Evolutionary conservation across 148 eudicot species (phyloP).

Genomic region (Cornus florida): DNA sequence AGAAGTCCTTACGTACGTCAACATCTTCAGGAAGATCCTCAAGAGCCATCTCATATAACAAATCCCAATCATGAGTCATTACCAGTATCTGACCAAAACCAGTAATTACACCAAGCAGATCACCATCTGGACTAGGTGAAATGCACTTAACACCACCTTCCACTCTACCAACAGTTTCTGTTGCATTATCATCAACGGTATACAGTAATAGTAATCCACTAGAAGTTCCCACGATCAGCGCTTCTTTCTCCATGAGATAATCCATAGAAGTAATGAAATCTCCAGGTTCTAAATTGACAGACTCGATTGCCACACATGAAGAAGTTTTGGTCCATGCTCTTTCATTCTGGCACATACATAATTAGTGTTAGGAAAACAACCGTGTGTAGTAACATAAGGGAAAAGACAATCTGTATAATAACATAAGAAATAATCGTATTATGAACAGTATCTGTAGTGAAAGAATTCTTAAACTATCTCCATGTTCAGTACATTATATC

Average conservation of each 20-base stretch:
- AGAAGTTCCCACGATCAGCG: slow-evolving; percentile 80
- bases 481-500: background rate
- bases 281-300: slow-evolving; percentile 69
- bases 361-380: slow-evolving; percentile 1
- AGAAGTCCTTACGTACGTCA: slow-evolving; percentile 83
- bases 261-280: slow-evolving; percentile 80
- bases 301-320: slow-evolving; percentile 39
- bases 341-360: slow-evolving; percentile 50
- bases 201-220: slow-evolving; percentile 69
- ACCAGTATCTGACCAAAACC: slow-evolving; percentile 84
- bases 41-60: slow-evolving; percentile 70
- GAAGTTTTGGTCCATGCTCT: slow-evolving; percentile 45
- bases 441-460: background rate
- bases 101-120: slow-evolving; percentile 78
- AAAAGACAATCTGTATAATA: background rate
- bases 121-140: slow-evolving; percentile 97
- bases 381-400: background rate
- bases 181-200: slow-evolving; percentile 56
- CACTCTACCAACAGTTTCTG: slow-evolving; percentile 84
- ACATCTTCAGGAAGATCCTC: slow-evolving; percentile 69
- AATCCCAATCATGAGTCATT: slow-evolving; percentile 96
- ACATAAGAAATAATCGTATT: background rate
- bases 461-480: background rate
- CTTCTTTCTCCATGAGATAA: slow-evolving; percentile 95
- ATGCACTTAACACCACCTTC: slow-evolving; percentile 95